Percentiles rank a stretch among this genome's conserved stretches.
Conservation (phyloP, 768 basidiomycete genomes). For the Kwoniella bestiolae region DNA sequence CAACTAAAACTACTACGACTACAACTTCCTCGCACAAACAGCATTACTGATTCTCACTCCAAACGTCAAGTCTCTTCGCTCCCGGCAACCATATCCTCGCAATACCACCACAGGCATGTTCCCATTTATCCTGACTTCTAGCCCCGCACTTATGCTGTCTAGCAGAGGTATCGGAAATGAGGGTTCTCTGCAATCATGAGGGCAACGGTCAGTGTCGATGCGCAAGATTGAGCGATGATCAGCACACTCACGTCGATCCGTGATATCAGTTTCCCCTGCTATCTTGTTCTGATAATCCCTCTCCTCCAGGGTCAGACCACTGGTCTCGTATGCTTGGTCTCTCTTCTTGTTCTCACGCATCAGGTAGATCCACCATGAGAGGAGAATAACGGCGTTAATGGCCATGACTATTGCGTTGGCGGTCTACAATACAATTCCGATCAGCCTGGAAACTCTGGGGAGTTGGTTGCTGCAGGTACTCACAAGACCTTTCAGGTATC, state of each 20-base stretch:
- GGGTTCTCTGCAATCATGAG: too few species aligned
- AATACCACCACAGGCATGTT: too few species aligned
- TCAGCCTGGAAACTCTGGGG: conserved; percentile 1
- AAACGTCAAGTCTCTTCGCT: too few species aligned
- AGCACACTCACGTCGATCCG: conserved; percentile 15
- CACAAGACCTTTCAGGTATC: conserved; percentile 77
- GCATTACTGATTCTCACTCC: too few species aligned
- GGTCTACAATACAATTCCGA: conserved; percentile 13
- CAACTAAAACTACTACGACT: too few species aligned
- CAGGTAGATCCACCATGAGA: conserved; percentile 32
- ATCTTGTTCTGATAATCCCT: conserved; percentile 29
- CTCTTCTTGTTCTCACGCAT: conserved; percentile 25
- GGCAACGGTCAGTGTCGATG: too few species aligned
- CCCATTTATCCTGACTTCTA: too few species aligned
- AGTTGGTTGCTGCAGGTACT: conserved; percentile 1
- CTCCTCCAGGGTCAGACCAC: conserved; percentile 33
- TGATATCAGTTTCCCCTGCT: conserved; percentile 39
- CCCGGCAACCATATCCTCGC: too few species aligned
- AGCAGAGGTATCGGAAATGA: conserved; percentile 29
- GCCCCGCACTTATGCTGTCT: too few species aligned
- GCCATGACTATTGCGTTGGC: conserved; percentile 29
- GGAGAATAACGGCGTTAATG: conserved; percentile 22
- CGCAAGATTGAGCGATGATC: too few species aligned
- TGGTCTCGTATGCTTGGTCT: conserved; percentile 23
- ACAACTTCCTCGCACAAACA: too few species aligned